These are phyloP conservation scores for Phlyctochytrium bullatum DNA, from an alignment of 192 early-diverging fungal genomes.

Conservation along the genomic window DNA sequence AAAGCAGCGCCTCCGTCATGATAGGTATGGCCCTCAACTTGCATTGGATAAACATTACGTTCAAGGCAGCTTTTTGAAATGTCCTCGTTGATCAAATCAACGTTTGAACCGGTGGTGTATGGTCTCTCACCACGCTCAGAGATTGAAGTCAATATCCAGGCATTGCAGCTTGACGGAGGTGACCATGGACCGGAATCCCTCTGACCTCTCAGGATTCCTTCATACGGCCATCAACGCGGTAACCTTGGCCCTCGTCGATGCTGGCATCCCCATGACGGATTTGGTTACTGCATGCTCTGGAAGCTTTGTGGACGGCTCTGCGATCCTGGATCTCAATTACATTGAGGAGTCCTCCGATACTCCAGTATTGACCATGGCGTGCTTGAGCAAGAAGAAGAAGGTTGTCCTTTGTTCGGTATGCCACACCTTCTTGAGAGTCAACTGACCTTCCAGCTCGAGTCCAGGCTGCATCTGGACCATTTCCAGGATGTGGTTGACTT, in stretches of 20 bases:
- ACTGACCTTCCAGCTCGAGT: constrained; percentile 67
- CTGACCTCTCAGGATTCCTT: constrained; percentile 52
- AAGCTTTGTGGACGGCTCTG: constrained; percentile 72
- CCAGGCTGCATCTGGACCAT: constrained; percentile 79
- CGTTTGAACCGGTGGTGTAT: constrained; percentile 86
- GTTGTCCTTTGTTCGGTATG: background rate
- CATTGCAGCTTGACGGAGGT: constrained; percentile 93
- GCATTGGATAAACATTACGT: background rate
- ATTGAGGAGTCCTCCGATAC: constrained; percentile 85
- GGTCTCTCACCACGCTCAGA: constrained; percentile 76
- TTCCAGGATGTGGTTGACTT: constrained; percentile 61
- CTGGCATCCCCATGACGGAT: constrained; percentile 84
- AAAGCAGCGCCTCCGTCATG: constrained; percentile 75
- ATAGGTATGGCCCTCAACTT: constrained; percentile 57
- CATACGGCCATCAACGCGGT: constrained; percentile 71
- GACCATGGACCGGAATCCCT: constrained; percentile 9
- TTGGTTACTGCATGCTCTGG: constrained; percentile 72
- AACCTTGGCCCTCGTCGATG: constrained; percentile 67
- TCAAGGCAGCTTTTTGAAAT: constrained; percentile 81
- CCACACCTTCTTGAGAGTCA: background rate
- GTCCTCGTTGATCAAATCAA: constrained; percentile 78
- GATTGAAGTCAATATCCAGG: constrained; percentile 89
- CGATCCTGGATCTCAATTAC: constrained; percentile 80
- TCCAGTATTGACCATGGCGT: constrained; percentile 87
- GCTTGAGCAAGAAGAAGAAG: constrained; percentile 75